Percentiles rank a stretch among this genome's conserved stretches.
Evolutionary conservation across 225 moss, liverwort and hornwort species (phyloP).

Genomic region (Polytrichum commune): DNA sequence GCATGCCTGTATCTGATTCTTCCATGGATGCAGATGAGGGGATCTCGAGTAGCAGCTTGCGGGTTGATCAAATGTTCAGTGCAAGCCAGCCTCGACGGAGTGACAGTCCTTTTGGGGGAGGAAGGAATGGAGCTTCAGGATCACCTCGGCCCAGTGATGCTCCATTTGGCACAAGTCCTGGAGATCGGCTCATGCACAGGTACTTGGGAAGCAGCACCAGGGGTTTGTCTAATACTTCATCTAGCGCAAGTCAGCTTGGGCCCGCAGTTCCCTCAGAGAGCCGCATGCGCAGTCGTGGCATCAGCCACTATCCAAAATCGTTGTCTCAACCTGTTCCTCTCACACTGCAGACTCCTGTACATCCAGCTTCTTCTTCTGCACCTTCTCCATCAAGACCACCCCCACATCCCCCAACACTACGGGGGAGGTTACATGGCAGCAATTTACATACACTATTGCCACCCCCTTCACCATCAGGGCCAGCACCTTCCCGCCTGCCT

Average conservation of each 20-base stretch:
- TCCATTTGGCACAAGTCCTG: slow-evolving; percentile 35
- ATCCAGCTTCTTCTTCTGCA: slow-evolving; percentile 33
- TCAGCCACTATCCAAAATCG: slow-evolving; percentile 39
- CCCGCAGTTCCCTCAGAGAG: slow-evolving; percentile 40
- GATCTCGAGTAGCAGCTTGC: slow-evolving; percentile 52
- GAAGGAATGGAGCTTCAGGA: slow-evolving; percentile 44
- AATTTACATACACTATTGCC: slow-evolving; percentile 50
- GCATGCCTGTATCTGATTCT: slow-evolving; percentile 40
- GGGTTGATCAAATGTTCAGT: slow-evolving; percentile 54
- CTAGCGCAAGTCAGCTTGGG: slow-evolving; percentile 30
- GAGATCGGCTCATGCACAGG: slow-evolving; percentile 58
- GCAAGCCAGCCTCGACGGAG: slow-evolving; percentile 40
- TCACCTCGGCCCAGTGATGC: slow-evolving; percentile 59
- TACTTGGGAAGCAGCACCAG: slow-evolving; percentile 51
- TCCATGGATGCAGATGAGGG: slow-evolving; percentile 57
- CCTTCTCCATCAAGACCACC: slow-evolving; percentile 70
- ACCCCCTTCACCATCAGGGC: slow-evolving; percentile 58
- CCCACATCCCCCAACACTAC: slow-evolving; percentile 66
- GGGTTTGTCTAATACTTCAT: slow-evolving; percentile 36
- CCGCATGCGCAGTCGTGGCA: slow-evolving; percentile 54
- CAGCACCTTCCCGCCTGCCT: slow-evolving; percentile 66
- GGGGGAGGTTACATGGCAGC: slow-evolving; percentile 58
- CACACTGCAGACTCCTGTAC: slow-evolving; percentile 37
- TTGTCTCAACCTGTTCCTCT: slow-evolving; percentile 34
- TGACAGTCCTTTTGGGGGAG: slow-evolving; percentile 41